Percentiles rank a stretch among this genome's conserved stretches.
Conservation (phyloP, 2,329 filamentous ascomycete species). For the Diaporthe ampelina region DNA sequence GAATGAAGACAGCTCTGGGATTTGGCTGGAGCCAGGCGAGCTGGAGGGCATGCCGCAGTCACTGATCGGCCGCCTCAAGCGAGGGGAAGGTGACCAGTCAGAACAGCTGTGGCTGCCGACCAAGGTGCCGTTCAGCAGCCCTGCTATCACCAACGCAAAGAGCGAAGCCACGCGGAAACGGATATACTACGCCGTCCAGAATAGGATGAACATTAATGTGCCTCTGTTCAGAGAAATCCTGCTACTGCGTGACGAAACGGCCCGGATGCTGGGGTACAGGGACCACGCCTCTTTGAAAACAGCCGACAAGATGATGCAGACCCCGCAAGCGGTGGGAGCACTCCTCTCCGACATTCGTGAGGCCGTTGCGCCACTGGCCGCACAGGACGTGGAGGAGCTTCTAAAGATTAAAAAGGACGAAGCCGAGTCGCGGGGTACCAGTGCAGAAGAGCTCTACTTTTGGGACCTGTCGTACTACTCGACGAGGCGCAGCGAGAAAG, state of each 20-base stretch:
- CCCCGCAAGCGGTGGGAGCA: conserved; percentile 66
- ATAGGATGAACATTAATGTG: conserved; percentile 41
- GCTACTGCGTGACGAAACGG: conserved; percentile 68
- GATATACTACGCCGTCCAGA: conserved; percentile 37
- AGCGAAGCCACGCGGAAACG: conserved; percentile 33
- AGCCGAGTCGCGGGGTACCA: conserved; percentile 50
- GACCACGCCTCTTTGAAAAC: conserved; percentile 69
- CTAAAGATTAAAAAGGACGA: conserved; percentile 63
- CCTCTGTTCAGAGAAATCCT: conserved; percentile 68
- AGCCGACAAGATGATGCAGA: conserved; percentile 73
- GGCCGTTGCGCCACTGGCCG: conserved; percentile 60
- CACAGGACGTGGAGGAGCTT: conserved; percentile 57
- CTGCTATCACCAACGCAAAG: conserved; percentile 31
- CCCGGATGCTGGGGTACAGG: conserved; percentile 68
- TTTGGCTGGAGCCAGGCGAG: conserved; percentile 37
- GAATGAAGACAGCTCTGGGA: conserved; percentile 27
- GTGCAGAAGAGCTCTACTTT: conserved; percentile 63
- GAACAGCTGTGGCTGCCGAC: conserved; percentile 31
- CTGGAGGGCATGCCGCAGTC: conserved; percentile 32
- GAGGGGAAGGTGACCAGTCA: conserved; percentile 19
- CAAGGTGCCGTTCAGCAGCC: conserved; percentile 24
- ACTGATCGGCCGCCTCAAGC: conserved; percentile 5
- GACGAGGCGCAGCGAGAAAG: conserved; percentile 54
- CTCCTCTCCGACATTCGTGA: conserved; percentile 64
- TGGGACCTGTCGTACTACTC: conserved; percentile 71